Conservation (phyloP, 2,329 filamentous ascomycete species). For the Epichloe baconii region DNA sequence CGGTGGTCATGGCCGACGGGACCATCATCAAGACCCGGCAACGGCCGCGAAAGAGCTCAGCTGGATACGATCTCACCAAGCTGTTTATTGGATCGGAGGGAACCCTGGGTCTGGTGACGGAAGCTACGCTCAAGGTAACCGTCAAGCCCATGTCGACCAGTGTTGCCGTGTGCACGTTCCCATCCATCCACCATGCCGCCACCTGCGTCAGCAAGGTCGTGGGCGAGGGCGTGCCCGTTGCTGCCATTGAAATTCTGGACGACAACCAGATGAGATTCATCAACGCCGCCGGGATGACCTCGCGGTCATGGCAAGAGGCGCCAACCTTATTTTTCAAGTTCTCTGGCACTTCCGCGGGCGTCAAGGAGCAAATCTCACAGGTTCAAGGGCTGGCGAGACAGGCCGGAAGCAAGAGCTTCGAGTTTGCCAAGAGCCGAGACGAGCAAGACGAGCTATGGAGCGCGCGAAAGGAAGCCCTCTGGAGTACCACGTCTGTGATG, state of each 20-base stretch:
- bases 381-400: conserved; percentile 50
- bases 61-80: conserved; percentile 82
- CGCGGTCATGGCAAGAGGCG: conserved; percentile 53
- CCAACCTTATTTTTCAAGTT: conserved; percentile 83
- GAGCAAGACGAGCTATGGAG: conserved; percentile 73
- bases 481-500: conserved; percentile 61
- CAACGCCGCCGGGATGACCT: conserved; percentile 53
- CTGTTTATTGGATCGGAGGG: conserved; percentile 87
- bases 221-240: conserved; percentile 66
- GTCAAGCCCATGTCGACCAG: conserved; percentile 66
- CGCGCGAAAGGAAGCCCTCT: conserved; percentile 71
- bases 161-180: conserved; percentile 59
- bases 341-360: conserved; percentile 51
- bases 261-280: conserved; percentile 74
- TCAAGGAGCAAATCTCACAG: conserved; percentile 66
- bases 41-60: conserved; percentile 76
- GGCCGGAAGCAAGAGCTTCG: conserved; percentile 54
- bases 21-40: conserved; percentile 83
- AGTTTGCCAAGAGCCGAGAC: conserved; percentile 57
- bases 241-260: conserved; percentile 86
- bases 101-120: conserved; percentile 80
- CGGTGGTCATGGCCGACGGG: conserved; percentile 80
- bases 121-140: conserved; percentile 78
- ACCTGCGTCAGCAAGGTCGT: conserved; percentile 73
- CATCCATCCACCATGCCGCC: conserved; percentile 54